Evolutionary conservation across 2,329 filamentous ascomycete species (phyloP).

Genomic region (Xylariaceae sp.): DNA sequence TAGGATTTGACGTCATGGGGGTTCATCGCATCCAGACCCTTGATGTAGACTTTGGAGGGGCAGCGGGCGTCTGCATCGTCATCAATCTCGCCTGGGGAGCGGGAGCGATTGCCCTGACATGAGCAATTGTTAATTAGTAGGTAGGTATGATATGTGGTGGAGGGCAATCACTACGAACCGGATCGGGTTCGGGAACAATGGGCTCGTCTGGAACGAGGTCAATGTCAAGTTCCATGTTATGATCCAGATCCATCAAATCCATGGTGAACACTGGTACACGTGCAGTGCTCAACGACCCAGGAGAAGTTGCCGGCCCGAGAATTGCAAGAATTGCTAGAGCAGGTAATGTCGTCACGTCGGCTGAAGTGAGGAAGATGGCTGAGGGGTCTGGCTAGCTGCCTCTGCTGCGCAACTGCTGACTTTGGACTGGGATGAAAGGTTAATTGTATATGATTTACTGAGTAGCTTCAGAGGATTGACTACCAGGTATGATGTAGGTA

Average conservation of each 20-base stretch:
- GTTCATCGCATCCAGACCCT: conserved; percentile 76
- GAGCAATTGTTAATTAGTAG: conserved; percentile 19
- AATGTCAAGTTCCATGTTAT: conserved; percentile 66
- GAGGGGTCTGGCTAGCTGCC: too few relatives aligned
- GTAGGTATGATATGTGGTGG: conserved; percentile 6
- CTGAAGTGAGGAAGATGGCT: too few relatives aligned
- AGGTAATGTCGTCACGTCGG: too few relatives aligned
- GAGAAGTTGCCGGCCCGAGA: background rate
- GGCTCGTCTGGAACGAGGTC: conserved; percentile 45
- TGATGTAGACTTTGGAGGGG: conserved; percentile 72
- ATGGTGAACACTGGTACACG: conserved; percentile 22
- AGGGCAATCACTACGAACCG: background rate
- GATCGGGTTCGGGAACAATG: conserved; percentile 31
- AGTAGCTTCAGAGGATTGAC: too few relatives aligned
- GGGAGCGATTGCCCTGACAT: conserved; percentile 33
- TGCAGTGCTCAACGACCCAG: background rate
- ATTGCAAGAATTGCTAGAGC: too few relatives aligned
- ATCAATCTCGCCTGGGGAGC: conserved; percentile 25
- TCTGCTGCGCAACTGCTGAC: too few relatives aligned
- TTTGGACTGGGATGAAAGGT: too few relatives aligned
- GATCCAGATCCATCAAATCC: conserved; percentile 61
- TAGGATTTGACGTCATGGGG: conserved; percentile 77
- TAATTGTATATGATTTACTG: too few relatives aligned
- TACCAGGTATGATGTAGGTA: too few relatives aligned
- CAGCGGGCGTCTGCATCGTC: conserved; percentile 38